Evolutionary conservation across 495 filamentous ascomycete species (phyloP).

Genomic region (Melanomma pulvis-pyrius): DNA sequence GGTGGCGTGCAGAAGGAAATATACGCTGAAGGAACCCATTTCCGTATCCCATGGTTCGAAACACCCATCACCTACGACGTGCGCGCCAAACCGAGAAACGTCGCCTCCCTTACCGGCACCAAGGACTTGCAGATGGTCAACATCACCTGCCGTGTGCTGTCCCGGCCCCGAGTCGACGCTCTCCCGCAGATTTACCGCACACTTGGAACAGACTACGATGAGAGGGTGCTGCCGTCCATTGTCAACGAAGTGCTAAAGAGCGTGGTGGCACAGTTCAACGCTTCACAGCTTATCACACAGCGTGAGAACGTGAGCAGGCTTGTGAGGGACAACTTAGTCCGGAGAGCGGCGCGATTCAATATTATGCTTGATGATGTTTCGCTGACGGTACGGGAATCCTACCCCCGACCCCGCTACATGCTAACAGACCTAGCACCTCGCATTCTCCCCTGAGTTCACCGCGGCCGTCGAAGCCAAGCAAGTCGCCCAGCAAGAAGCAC

Average conservation of each 20-base stretch:
- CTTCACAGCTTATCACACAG: constrained; percentile 96
- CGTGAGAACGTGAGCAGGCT: constrained; percentile 92
- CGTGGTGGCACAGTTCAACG: constrained; percentile 98
- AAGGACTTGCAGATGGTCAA: constrained; percentile 99
- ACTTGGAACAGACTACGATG: constrained; percentile 93
- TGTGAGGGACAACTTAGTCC: constrained; percentile 89
- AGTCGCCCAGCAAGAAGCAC: constrained; percentile 97
- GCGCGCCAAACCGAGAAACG: constrained; percentile 93
- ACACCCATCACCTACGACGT: constrained; percentile 97
- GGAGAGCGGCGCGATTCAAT: constrained; percentile 92
- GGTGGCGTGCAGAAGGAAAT: constrained; percentile 96
- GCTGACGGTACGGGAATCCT: constrained; percentile 69
- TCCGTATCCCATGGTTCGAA: constrained; percentile 95
- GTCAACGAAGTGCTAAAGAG: constrained; percentile 99
- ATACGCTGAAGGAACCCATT: constrained; percentile 94
- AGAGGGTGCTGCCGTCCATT: constrained; percentile 94
- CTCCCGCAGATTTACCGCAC: constrained; percentile 97
- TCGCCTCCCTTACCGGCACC: constrained; percentile 95
- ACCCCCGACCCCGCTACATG: neutral
- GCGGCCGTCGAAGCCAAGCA: constrained; percentile 99
- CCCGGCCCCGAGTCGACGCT: constrained; percentile 80
- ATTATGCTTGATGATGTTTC: constrained; percentile 98
- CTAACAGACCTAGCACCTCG: constrained; percentile 70
- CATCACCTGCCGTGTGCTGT: constrained; percentile 99
- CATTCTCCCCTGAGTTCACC: constrained; percentile 99